A percentile compares a stretch with the other conserved stretches of the same genome.
These are phyloP conservation scores for Cladosporium sphaerospermum DNA, from an alignment of 2,329 filamentous ascomycete genomes.

Conservation along the genomic window DNA sequence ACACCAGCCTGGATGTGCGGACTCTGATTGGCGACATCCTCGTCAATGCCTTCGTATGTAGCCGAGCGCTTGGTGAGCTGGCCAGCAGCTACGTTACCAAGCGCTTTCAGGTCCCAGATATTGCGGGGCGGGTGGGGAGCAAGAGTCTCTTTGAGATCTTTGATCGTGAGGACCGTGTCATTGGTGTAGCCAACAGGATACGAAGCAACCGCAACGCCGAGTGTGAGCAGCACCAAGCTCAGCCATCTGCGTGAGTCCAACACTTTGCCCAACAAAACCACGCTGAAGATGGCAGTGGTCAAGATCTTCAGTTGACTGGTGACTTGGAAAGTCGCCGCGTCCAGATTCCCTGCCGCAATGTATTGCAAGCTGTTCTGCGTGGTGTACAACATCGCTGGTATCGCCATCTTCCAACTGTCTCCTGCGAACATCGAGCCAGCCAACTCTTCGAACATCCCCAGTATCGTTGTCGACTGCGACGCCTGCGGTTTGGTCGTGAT, in stretches of 20 bases:
- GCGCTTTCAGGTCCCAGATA: constrained; percentile 66
- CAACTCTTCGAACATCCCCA: constrained; percentile 65
- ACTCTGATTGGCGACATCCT: constrained; percentile 48
- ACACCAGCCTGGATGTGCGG: constrained; percentile 68
- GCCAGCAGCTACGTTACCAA: constrained; percentile 46
- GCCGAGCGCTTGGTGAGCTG: constrained; percentile 66
- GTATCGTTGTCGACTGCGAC: constrained; percentile 59
- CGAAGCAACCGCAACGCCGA: constrained; percentile 67
- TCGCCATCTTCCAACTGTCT: constrained; percentile 90
- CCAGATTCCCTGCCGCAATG: constrained; percentile 81
- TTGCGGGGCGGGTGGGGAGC: constrained; percentile 67
- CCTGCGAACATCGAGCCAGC: constrained; percentile 75
- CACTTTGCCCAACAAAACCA: constrained; percentile 65
- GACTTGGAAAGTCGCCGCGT: constrained; percentile 88
- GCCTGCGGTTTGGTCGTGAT: constrained; percentile 73
- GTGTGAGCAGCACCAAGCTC: constrained; percentile 68
- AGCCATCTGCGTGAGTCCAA: constrained; percentile 72
- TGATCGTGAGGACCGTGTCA: constrained; percentile 48
- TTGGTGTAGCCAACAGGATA: constrained; percentile 31
- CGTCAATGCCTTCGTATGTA: constrained; percentile 81
- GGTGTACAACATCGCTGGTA: constrained; percentile 84
- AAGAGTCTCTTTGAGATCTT: constrained; percentile 56
- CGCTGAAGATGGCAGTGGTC: constrained; percentile 80
- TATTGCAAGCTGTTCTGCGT: constrained; percentile 93
- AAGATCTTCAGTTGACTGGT: constrained; percentile 93